Base-by-base conservation (phyloP, 331 rosid genomes). In the Erythrophleum ivorense region DNA sequence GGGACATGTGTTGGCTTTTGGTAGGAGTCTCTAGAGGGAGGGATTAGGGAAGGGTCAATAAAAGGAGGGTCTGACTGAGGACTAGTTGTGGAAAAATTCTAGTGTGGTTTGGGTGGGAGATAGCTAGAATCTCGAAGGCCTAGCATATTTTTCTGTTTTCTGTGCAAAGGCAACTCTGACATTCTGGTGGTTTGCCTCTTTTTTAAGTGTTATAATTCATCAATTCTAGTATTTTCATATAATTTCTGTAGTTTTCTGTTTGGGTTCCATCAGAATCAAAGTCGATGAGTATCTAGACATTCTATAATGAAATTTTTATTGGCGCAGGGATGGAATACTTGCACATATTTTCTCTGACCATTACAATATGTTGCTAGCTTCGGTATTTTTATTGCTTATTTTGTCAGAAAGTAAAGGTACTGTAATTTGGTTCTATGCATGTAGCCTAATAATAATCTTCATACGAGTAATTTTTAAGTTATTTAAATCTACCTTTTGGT, bases 381-480 rank as follows among this genome's bases (percentile, higher is more conserved):
- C 89, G 48, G 82, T 88, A 41, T 90, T 87, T 87, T 79, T 94
- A 71, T 78, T 94, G 81, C 85, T 94, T 68, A 71, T 83, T 81
- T 24, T 94, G 84, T 85, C 83, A 72, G 98, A 94, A 83, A 86
- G 81, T 62, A 80, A 89, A 92, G 98, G 98, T 90, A 90, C 71
- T 52, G 3, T 41, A 41, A 71, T 64, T 65, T 64, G 57, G 40
- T 76, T 87, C 80, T 24, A 13, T 71, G 54, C 38, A 54, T 64
- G 65, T 75, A 46, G 58, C 31, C 57, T 57, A 59, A n/a, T 14
- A 71, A 48, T 57, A 71, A 82, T 82, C 43, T 69, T 57, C 67
- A 63, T 66, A 54, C 18, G 31, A 54, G 57, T 69, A 54, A 60
- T 34, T 74, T 48, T 57, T 31, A 9, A 21, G 60, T 64, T 80